Conservation (phyloP, 495 filamentous ascomycete genomes). For the Annulohypoxylon bovei region DNA sequence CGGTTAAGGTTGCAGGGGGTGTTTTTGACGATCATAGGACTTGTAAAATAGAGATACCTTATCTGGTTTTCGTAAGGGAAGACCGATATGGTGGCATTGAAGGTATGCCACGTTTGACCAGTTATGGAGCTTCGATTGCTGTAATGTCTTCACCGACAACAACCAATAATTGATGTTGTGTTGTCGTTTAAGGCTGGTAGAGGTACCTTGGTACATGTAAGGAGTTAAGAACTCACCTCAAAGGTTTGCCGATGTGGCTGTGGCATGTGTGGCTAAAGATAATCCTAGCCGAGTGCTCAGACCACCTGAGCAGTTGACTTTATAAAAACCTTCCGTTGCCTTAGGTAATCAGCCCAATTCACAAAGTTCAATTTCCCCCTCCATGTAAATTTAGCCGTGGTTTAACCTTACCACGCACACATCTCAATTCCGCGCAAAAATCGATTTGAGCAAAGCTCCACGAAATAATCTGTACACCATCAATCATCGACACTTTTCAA, state of each 20-base stretch:
- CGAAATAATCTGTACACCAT: conserved; percentile 24
- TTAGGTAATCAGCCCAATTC: conserved; percentile 3
- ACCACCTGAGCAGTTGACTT: too few relatives aligned
- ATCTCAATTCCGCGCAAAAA: conserved; percentile 40
- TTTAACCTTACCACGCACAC: conserved; percentile 41
- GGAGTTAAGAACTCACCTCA: too few relatives aligned
- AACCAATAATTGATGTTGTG: conserved; percentile 1
- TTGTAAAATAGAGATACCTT: neutral
- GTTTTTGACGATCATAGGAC: neutral
- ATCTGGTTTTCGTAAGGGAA: neutral
- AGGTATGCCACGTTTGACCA: neutral
- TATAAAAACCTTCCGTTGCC: neutral
- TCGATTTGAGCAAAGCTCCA: conserved; percentile 30
- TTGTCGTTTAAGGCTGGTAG: neutral
- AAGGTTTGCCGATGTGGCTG: neutral
- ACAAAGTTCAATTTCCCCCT: conserved; percentile 1
- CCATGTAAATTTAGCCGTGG: conserved; percentile 29
- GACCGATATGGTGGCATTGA: neutral
- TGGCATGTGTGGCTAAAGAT: neutral
- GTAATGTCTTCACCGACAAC: neutral
- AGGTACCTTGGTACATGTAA: neutral
- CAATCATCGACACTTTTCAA: conserved; percentile 35
- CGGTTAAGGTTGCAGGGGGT: neutral
- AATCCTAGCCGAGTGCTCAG: neutral
- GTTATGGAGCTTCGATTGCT: neutral